Evolutionary conservation across 2,329 filamentous ascomycete species (phyloP).

Genomic region (Didymella sp.): DNA sequence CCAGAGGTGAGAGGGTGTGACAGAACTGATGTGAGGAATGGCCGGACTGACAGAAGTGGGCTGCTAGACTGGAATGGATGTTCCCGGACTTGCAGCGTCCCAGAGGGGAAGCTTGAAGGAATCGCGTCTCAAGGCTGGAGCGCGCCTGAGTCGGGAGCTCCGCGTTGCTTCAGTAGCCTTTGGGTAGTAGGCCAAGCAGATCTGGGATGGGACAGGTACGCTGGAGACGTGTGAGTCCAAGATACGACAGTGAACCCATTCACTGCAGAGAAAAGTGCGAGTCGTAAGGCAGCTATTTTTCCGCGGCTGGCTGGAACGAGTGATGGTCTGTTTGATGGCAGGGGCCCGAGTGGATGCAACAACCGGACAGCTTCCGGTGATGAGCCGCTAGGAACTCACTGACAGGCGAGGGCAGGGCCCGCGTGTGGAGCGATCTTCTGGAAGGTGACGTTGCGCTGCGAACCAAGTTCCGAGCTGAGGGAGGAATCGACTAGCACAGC

Average conservation of each 20-base stretch:
- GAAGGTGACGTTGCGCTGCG: slow-evolving; percentile 39
- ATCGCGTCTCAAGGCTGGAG: slow-evolving; percentile 31
- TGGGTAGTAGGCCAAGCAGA: slow-evolving; percentile 18
- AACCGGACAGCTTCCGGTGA: slow-evolving; percentile 25
- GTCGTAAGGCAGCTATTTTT: slow-evolving; percentile 26
- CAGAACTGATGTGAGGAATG: slow-evolving; percentile 11
- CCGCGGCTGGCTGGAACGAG: slow-evolving; percentile 29
- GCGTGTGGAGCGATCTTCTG: slow-evolving; percentile 24
- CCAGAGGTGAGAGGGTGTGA: slow-evolving; percentile 22
- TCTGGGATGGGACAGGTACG: slow-evolving; percentile 15
- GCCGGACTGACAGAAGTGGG: slow-evolving; percentile 13
- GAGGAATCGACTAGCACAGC: slow-evolving; percentile 26
- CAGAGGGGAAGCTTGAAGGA: slow-evolving; percentile 29
- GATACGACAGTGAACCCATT: slow-evolving; percentile 9
- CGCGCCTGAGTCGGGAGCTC: slow-evolving; percentile 32
- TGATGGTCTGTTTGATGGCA: slow-evolving; percentile 27
- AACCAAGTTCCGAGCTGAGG: slow-evolving; percentile 34
- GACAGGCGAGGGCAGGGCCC: slow-evolving; percentile 19
- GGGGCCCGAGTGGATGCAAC: slow-evolving; percentile 28
- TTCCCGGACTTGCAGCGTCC: slow-evolving; percentile 36
- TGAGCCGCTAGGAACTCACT: slow-evolving; percentile 23
- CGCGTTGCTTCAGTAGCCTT: neutral
- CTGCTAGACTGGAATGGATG: slow-evolving; percentile 36
- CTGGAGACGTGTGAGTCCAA: slow-evolving; percentile 12
- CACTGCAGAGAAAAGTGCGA: slow-evolving; percentile 20